Evolutionary conservation across 2,329 filamentous ascomycete species (phyloP), one percentile per base, ranked within the genome.

Genomic region (Penicillium sclerotigenum): DNA sequence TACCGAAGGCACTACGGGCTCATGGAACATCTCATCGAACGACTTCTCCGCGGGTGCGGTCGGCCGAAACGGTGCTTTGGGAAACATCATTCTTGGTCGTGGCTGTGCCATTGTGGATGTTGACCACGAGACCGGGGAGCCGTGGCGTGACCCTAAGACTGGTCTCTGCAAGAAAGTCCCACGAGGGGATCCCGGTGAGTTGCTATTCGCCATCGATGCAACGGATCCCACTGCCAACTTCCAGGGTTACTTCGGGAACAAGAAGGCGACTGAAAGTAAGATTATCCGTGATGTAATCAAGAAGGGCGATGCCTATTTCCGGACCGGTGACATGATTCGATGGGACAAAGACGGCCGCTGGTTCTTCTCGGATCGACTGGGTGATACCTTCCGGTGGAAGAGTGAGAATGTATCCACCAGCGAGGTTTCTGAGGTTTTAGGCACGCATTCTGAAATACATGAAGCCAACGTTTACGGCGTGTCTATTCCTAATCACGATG

Each of bases 401-500:
- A 87, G 86, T 48, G 89, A 93, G 73, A 93, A 93, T 65, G 88
- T 93, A 1, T 90, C 88, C 3, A 92, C 89, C 0, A 85, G 83
- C 47, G 91, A 96, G 72, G 91, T 96, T 18, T 83, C 87, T n/a
- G 84, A 91, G 68, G 84, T 84, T 0, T 73, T 96, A 0, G 87
- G 89, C 14, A 74, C 79, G 0, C 87, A 91, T 68, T 78, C 85
- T 0, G 77, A 79, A 1, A 80, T 96, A 14, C 77, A 81, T 31
- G 91, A 96, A 75, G 88, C 89, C 31, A 95, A 95, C 65, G 91
- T 96, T 28, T 96, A 95, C 67, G 91, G 91, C 36, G 89, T 96
- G 2, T 73, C 84, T 40, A 74, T 96, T 8, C 91, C 91, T 0
- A 81, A 89, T 61, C 90, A 95, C 68, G 91, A 96, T 66, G 91